Evolutionary conservation across 768 basidiomycete genomes (phyloP).

Genomic region (Pleurotus eryngii): DNA sequence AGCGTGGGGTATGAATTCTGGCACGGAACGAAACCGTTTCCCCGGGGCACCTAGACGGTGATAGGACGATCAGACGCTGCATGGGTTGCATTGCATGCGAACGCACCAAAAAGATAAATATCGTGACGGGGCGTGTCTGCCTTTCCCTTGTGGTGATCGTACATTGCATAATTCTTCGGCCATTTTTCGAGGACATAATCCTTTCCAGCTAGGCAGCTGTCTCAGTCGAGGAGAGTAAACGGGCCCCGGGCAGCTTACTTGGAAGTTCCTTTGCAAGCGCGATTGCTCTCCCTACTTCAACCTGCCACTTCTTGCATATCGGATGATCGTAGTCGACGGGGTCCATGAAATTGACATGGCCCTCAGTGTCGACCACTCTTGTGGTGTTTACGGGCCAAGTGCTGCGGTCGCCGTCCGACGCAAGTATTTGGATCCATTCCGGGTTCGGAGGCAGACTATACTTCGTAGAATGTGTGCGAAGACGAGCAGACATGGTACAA

Average conservation of each 20-base stretch:
- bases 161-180: conserved; percentile 69
- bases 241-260: conserved; percentile 33
- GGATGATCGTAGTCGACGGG: conserved; percentile 47
- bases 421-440: conserved; percentile 53
- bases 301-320: conserved; percentile 57
- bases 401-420: conserved; percentile 54
- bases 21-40: conserved; percentile 69
- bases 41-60: conserved; percentile 39
- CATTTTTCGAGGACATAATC: conserved; percentile 61
- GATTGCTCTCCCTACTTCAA: conserved; percentile 37
- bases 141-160: conserved; percentile 71
- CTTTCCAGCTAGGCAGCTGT: conserved; percentile 36
- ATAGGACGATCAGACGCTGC: not conserved
- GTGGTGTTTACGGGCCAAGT: conserved; percentile 60
- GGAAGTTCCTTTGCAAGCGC: conserved; percentile 43
- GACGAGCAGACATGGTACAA: conserved; percentile 6
- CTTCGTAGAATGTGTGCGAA: conserved; percentile 15
- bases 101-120: conserved; percentile 70
- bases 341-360: conserved; percentile 72
- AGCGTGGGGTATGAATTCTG: conserved; percentile 83
- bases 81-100: conserved; percentile 5
- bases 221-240: not conserved
- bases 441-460: conserved; percentile 50
- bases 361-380: conserved; percentile 50
- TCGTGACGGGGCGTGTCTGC: conserved; percentile 59